Evolutionary conservation across 2,329 filamentous ascomycete species (phyloP), one percentile per base, ranked within the genome.

Genomic region (Trichoderma koningiopsis): DNA sequence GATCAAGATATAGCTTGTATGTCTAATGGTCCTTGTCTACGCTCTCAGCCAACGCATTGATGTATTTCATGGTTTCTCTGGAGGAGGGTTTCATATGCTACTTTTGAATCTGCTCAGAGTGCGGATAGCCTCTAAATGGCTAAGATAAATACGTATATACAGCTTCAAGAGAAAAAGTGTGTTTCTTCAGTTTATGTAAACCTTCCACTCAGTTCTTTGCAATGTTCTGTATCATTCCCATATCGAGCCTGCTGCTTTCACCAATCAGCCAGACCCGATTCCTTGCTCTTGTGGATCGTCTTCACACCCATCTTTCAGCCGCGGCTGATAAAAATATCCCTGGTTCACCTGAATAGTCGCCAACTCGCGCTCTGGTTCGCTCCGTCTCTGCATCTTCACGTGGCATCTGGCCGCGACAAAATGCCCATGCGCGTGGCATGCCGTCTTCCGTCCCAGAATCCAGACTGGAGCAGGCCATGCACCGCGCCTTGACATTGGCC

Each of bases 361-460:
- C 14, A 16, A 7, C 24, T 14, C 29, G 52, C 22, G 24, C 31
- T 55, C 24, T 55, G 24, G 24, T 55, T 55, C 52, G 27, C 40
- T 27, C 27, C n/a, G 19, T 61, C 47, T 47, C 40, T 61, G n/a
- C 16, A 24, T 61, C 19, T 61, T 49, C 59, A 61, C 59, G 59
- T 61, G 40, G 37, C 59, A 49, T 47, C 40, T 49, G 43, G 37
- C 59, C 37, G 49, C 37, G 24, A 61, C 40, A 24, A 49, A 24
- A 6, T 22, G 59, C 40, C 47, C 40, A 33, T 10, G 35, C 59
- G 40, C 59, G 59, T 61, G 59, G 40, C 24, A 61, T 33, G 59
- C 29, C 59, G 27, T 24, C 16, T 55, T 55, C 52, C 52, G 52
- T 55, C 22, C 52, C 52, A 31, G 52, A 55, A 19, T 55, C 52